Percentiles rank a stretch among this genome's conserved stretches.
phyloP scores from a whole-genome alignment of 139 green algal genomes.

The Tetraselmis chui region DNA sequence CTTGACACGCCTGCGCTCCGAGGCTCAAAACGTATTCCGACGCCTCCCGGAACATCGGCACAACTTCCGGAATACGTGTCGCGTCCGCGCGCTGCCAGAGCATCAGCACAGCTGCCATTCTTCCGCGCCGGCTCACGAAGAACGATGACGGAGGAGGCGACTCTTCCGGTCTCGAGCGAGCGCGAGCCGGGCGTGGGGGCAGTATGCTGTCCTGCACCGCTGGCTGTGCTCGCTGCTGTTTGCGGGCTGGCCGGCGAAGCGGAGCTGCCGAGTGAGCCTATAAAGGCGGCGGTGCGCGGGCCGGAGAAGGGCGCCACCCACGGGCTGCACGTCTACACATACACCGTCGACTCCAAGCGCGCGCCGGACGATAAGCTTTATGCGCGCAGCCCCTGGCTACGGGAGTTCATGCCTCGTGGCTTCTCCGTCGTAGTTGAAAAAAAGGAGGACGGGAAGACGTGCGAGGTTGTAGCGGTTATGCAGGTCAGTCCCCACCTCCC shows the following conservation, averaged over 20 bases:
- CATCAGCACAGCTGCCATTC: no score
- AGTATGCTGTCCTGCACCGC: background rate
- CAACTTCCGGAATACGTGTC: no score
- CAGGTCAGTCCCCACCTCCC: background rate
- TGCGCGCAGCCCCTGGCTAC: background rate
- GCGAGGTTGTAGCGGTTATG: background rate
- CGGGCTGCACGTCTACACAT: background rate
- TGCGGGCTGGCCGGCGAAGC: background rate
- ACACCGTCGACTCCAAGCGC: background rate
- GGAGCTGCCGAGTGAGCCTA: background rate
- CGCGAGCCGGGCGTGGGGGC: no score
- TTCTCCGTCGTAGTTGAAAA: background rate
- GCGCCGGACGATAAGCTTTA: background rate
- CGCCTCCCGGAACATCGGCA: no score
- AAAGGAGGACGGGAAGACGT: background rate
- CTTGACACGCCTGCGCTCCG: no score
- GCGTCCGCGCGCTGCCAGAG: no score
- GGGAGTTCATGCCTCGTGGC: background rate
- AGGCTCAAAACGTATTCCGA: no score
- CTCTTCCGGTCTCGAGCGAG: no score
- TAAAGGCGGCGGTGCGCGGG: background rate
- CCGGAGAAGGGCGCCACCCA: background rate
- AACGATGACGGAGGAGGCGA: no score
- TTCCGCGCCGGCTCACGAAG: no score
- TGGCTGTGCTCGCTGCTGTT: background rate